phyloP scores from a whole-genome alignment of 331 rosid species.

The Quercus tomentella region DNA sequence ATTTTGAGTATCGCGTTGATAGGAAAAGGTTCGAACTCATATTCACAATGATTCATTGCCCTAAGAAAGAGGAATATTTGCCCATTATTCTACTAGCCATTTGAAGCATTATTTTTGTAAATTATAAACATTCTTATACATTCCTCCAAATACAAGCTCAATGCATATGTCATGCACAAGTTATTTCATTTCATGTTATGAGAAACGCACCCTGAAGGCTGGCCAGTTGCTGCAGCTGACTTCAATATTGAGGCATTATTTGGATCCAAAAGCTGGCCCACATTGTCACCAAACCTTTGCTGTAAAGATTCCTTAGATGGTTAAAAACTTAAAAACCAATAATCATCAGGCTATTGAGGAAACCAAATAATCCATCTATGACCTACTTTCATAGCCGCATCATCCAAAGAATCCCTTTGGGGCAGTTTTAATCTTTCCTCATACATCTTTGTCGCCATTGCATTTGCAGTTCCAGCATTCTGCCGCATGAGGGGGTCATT shows the following conservation, averaged over 20 bases:
- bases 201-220: slow-evolving; percentile 82
- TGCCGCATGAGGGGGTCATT: slow-evolving; percentile 67
- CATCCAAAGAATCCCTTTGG: slow-evolving; percentile 92
- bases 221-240: slow-evolving; percentile 88
- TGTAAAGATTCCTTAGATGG: slow-evolving; percentile 34
- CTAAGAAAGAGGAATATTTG: not conserved
- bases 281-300: slow-evolving; percentile 94
- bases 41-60: not conserved
- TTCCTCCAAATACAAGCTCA: not conserved
- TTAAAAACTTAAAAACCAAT: slow-evolving; percentile 16
- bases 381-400: slow-evolving; percentile 76
- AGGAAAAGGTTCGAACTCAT: not conserved
- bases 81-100: not conserved
- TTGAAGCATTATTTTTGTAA: not conserved
- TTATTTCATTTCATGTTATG: not conserved
- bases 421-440: slow-evolving; percentile 91
- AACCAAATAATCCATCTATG: slow-evolving; percentile 1
- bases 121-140: not conserved
- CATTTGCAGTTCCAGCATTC: slow-evolving; percentile 86
- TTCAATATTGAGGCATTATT: slow-evolving; percentile 78
- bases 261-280: slow-evolving; percentile 85
- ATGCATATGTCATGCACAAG: not conserved
- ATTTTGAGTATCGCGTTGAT: not conserved
- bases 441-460: slow-evolving; percentile 87
- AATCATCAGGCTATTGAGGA: slow-evolving; percentile 8